Base-by-base conservation (phyloP, 2,329 filamentous ascomycete genomes). In the Fusarium equiseti region DNA sequence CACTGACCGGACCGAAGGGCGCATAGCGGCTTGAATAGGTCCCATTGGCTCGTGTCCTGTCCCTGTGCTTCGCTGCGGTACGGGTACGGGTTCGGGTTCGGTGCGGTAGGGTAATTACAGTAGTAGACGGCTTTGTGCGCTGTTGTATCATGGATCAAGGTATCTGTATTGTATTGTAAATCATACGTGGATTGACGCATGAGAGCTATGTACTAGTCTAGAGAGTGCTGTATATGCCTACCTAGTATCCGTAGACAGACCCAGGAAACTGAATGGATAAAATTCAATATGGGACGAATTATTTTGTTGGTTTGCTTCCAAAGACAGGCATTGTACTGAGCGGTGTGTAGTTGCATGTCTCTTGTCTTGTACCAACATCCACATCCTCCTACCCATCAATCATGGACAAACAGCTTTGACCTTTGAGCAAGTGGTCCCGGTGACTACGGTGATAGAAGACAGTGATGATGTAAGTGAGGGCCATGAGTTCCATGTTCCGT, bases 381-480 rank as follows among this genome's bases (percentile, higher is more conserved):
- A 52, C 50, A 24, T 52, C 13, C 13, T 52, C 10, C 49, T 40
- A 40, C 32, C 27, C 57, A 45, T 50, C 51, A 35, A 27, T 45
- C 63, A 49, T 54, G 35, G 51, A 49, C 46, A 46, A 54, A 53
- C 64, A 59, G 46, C 29, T 50, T 51, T 45, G 55, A 61, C 53
- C 56, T 69, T 51, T 43, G 68, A 66, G 55, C 61, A 65, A 66
- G 55, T 68, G 64, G 51, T 53, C 55, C 57, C 42, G 58, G 63
- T 71, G 63, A 61, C 68, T 69, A 26, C 66, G 29, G 52, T 59
- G 45, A 58, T 70, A 58, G 59, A 15, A 43, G 22, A 66, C 61
- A 56, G 63, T 65, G 60, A 71, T 71, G 68, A 71, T 71, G 68
- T 71, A 71, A 71, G 65, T 72, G 59, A 70, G 52, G 60, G 44